Conservation (phyloP, 2,329 filamentous ascomycete genomes). For the Ramularia endophylla region DNA sequence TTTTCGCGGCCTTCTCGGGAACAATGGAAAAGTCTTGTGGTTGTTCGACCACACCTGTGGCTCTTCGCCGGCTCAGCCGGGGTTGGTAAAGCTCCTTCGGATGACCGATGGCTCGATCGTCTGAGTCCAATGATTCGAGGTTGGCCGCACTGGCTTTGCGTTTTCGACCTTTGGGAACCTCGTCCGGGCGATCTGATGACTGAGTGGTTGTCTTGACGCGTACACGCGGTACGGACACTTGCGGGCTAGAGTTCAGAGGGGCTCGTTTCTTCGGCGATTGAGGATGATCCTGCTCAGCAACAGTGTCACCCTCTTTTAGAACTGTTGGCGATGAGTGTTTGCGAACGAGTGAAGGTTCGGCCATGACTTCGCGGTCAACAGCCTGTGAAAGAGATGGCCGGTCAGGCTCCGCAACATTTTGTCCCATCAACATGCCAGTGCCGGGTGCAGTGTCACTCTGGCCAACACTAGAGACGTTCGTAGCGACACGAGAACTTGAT, state of each 20-base stretch:
- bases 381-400: neutral
- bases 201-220: neutral
- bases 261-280: slow-evolving; percentile 5
- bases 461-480: too few species aligned
- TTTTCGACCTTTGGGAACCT: slow-evolving; percentile 14
- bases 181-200: slow-evolving; percentile 1
- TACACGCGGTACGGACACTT: slow-evolving; percentile 11
- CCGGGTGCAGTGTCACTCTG: too few species aligned
- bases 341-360: neutral
- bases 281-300: neutral
- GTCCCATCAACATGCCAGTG: too few species aligned
- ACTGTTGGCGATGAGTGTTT: too few species aligned
- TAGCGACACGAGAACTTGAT: too few species aligned
- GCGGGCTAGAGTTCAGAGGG: slow-evolving; percentile 15
- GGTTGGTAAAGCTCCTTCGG: slow-evolving; percentile 37
- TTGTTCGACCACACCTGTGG: slow-evolving; percentile 23
- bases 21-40: slow-evolving; percentile 29
- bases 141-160: slow-evolving; percentile 15
- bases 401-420: neutral
- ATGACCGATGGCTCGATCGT: slow-evolving; percentile 30
- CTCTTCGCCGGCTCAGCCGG: slow-evolving; percentile 31
- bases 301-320: neutral
- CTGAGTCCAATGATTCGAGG: slow-evolving; percentile 23
- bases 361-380: neutral
- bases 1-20: slow-evolving; percentile 38